A percentile compares a stretch with the other conserved stretches of the same genome.
Conservation (phyloP, 2,329 filamentous ascomycete genomes). For the Domatiomyces globalis region DNA sequence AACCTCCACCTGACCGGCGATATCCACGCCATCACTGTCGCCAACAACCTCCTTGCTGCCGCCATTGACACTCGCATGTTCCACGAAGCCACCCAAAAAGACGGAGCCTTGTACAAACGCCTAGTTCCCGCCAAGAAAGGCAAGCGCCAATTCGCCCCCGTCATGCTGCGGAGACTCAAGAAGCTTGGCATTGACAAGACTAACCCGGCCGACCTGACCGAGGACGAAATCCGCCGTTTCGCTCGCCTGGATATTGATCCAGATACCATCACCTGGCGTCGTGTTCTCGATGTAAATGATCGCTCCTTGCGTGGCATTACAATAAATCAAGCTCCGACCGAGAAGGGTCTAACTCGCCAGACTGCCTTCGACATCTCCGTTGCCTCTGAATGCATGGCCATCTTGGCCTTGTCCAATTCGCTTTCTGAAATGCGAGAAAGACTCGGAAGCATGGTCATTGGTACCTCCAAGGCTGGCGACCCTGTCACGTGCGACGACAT, state of each 20-base stretch:
- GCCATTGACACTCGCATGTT: slow-evolving; percentile 97
- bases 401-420: slow-evolving; percentile 81
- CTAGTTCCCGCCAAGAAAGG: slow-evolving; percentile 84
- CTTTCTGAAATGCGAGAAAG: slow-evolving; percentile 82
- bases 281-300: slow-evolving; percentile 94
- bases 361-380: slow-evolving; percentile 98
- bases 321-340: slow-evolving; percentile 73
- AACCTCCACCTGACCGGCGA: slow-evolving; percentile 96
- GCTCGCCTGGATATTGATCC: slow-evolving; percentile 94
- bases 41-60: slow-evolving; percentile 91
- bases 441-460: slow-evolving; percentile 89
- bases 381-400: slow-evolving; percentile 95
- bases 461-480: slow-evolving; percentile 69
- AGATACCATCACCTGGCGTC: slow-evolving; percentile 91
- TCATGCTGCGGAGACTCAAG: slow-evolving; percentile 87
- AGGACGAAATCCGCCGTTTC: slow-evolving; percentile 76
- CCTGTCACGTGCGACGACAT: slow-evolving; percentile 94
- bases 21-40: slow-evolving; percentile 91
- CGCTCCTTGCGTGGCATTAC: slow-evolving; percentile 81
- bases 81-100: slow-evolving; percentile 91
- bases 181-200: slow-evolving; percentile 96
- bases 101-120: slow-evolving; percentile 71
- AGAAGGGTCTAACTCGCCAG: slow-evolving; percentile 75
- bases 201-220: slow-evolving; percentile 75
- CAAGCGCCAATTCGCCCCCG: slow-evolving; percentile 67